Percentiles rank a stretch among this genome's conserved stretches.
Evolutionary conservation across 805 yeast genomes (phyloP).

Genomic region (Danielozyma ontarioensis): DNA sequence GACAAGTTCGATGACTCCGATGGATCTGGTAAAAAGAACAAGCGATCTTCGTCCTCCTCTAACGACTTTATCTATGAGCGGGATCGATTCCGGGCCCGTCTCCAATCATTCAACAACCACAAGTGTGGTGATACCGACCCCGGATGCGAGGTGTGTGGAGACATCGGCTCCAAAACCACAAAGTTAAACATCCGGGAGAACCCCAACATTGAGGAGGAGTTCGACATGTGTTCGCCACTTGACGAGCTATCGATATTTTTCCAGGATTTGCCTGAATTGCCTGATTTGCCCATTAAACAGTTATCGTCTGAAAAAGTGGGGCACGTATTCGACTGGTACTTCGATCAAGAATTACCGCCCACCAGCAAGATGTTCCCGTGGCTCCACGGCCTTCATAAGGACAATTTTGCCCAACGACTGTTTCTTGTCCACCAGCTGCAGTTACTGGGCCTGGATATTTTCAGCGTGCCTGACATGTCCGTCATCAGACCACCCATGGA

Average conservation of each 20-base stretch:
- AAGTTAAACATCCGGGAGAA: slow-evolving; percentile 18
- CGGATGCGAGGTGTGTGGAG: slow-evolving; percentile 31
- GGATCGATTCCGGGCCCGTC: slow-evolving; percentile 37
- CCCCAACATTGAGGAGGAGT: slow-evolving; percentile 4
- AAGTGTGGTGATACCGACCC: slow-evolving; percentile 1
- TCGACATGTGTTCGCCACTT: slow-evolving; percentile 12
- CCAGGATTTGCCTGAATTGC: slow-evolving; percentile 4
- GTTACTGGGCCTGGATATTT: slow-evolving; percentile 4
- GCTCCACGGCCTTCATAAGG: slow-evolving; percentile 73
- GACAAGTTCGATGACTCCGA: neutral
- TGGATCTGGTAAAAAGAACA: slow-evolving; percentile 6
- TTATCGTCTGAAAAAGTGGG: slow-evolving; percentile 7
- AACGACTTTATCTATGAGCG: slow-evolving; percentile 36
- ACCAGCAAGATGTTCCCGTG: slow-evolving; percentile 78
- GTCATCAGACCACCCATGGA: slow-evolving; percentile 12
- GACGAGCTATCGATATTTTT: slow-evolving; percentile 11
- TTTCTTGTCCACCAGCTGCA: slow-evolving; percentile 33
- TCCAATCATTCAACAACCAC: slow-evolving; percentile 25
- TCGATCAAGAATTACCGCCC: slow-evolving; percentile 46
- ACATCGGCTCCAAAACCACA: slow-evolving; percentile 32
- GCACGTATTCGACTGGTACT: slow-evolving; percentile 32
- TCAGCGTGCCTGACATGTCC: neutral
- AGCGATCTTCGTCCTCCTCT: slow-evolving; percentile 35
- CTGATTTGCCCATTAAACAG: slow-evolving; percentile 6
- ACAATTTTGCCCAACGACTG: slow-evolving; percentile 50